Evolutionary conservation across 257 asterid species (phyloP).

Genomic region (Penstemon barbatus): DNA sequence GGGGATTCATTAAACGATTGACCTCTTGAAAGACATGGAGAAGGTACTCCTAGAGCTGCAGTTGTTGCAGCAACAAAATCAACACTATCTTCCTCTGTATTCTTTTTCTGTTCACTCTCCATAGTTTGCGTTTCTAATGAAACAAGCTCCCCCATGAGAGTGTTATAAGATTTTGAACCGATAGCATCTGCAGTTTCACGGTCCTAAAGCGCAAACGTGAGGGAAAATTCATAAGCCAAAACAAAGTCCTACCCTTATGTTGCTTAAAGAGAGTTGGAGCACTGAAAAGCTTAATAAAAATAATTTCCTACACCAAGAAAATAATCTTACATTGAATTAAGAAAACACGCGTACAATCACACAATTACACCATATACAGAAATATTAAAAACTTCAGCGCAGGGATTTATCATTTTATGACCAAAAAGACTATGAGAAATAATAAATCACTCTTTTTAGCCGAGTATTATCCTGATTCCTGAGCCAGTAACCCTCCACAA

Average conservation of each 20-base stretch:
- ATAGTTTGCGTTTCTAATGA: constrained; percentile 60
- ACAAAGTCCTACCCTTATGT: background rate
- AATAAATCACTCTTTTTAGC: background rate
- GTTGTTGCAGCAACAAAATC: constrained; percentile 98
- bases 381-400: constrained; percentile 10
- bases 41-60: constrained; percentile 93
- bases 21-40: constrained; percentile 86
- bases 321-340: constrained; percentile 1
- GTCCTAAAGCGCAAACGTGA: constrained; percentile 53
- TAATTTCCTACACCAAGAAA: constrained; percentile 13
- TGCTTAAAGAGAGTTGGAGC: background rate
- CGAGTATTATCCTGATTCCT: constrained; percentile 22
- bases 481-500: constrained; percentile 1
- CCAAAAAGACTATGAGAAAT: background rate
- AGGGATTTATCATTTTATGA: constrained; percentile 15
- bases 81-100: constrained; percentile 64
- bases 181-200: constrained; percentile 72
- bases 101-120: constrained; percentile 43
- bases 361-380: constrained; percentile 16
- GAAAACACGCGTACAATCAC: constrained; percentile 5
- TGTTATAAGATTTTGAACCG: constrained; percentile 87
- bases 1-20: constrained; percentile 76
- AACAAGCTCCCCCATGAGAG: constrained; percentile 91
- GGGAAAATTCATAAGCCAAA: constrained; percentile 27
- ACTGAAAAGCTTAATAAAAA: constrained; percentile 14